phyloP scores from a whole-genome alignment of 139 green algal species.

The Nannochloris sp. region DNA sequence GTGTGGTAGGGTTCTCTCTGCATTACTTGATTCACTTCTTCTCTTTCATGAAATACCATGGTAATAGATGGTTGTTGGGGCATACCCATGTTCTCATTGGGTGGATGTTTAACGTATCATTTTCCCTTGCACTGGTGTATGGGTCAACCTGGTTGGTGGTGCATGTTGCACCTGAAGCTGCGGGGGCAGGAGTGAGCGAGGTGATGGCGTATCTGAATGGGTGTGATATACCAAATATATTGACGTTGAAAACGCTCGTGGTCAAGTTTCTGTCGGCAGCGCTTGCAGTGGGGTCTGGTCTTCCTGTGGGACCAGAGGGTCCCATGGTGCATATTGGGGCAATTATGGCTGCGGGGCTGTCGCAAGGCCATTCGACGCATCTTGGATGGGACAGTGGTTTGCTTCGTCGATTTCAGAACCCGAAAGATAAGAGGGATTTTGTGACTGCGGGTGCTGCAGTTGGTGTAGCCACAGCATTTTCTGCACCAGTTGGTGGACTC shows the following conservation, averaged over 20 bases:
- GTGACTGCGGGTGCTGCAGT: slow-evolving; percentile 73
- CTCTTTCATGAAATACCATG: slow-evolving; percentile 56
- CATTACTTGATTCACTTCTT: slow-evolving; percentile 57
- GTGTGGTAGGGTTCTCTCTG: slow-evolving; percentile 60
- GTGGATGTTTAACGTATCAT: slow-evolving; percentile 72
- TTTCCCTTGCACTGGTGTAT: slow-evolving; percentile 53
- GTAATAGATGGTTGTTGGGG: slow-evolving; percentile 42
- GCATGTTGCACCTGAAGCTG: slow-evolving; percentile 55
- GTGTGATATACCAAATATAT: slow-evolving; percentile 62
- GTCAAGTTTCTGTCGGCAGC: slow-evolving; percentile 75
- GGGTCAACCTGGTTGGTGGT: slow-evolving; percentile 61
- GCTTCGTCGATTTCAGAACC: slow-evolving; percentile 76
- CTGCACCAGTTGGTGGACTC: slow-evolving; percentile 71
- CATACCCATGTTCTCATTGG: slow-evolving; percentile 44
- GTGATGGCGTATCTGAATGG: slow-evolving; percentile 88
- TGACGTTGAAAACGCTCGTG: slow-evolving; percentile 71
- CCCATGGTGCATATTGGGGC: slow-evolving; percentile 86
- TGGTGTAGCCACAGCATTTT: slow-evolving; percentile 75
- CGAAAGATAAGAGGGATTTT: slow-evolving; percentile 85
- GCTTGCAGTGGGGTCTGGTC: slow-evolving; percentile 57
- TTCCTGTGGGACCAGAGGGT: slow-evolving; percentile 80
- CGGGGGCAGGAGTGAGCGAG: slow-evolving; percentile 64
- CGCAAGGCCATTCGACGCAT: slow-evolving; percentile 74
- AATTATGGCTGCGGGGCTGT: slow-evolving; percentile 43
- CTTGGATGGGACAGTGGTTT: slow-evolving; percentile 53